Evolutionary conservation across 495 filamentous ascomycete species (phyloP).

Genomic region (Umbilicaria muhlenbergii): DNA sequence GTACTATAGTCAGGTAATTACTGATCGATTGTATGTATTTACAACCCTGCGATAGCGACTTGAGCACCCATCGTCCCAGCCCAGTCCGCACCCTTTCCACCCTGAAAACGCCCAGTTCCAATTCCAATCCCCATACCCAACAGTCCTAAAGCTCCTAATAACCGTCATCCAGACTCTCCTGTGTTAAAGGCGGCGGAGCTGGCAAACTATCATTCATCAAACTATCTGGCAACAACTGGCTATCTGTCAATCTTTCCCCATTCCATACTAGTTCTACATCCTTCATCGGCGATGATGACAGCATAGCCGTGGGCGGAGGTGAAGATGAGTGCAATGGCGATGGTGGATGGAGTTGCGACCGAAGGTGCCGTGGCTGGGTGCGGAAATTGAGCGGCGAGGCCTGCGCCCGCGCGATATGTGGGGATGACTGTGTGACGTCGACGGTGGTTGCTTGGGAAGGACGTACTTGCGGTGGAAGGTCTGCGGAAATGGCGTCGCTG

Average conservation of each 20-base stretch:
- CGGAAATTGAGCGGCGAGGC: neutral
- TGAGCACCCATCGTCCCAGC: neutral
- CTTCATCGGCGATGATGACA: slow-evolving; percentile 2
- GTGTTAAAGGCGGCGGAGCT: slow-evolving; percentile 23
- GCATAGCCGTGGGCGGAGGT: slow-evolving; percentile 2
- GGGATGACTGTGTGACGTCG: slow-evolving; percentile 11
- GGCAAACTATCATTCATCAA: slow-evolving; percentile 31
- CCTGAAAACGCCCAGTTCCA: neutral
- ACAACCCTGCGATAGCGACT: no score
- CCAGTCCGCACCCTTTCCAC: neutral
- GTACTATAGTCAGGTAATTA: no score
- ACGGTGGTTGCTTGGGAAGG: slow-evolving; percentile 17
- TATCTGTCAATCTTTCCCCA: slow-evolving; percentile 18
- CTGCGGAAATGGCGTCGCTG: neutral
- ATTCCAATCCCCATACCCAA: neutral
- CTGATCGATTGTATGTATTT: no score
- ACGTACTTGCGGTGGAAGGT: slow-evolving; percentile 3
- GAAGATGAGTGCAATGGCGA: neutral
- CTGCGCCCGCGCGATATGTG: neutral
- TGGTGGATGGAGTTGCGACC: neutral
- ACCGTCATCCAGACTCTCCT: slow-evolving; percentile 31
- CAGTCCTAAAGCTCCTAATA: slow-evolving; percentile 5
- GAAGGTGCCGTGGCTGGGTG: no score
- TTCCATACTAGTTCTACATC: slow-evolving; percentile 7
- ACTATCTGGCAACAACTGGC: slow-evolving; percentile 38